Conservation (phyloP, 2,329 filamentous ascomycete species). For the Pyrenochaeta sp. region DNA sequence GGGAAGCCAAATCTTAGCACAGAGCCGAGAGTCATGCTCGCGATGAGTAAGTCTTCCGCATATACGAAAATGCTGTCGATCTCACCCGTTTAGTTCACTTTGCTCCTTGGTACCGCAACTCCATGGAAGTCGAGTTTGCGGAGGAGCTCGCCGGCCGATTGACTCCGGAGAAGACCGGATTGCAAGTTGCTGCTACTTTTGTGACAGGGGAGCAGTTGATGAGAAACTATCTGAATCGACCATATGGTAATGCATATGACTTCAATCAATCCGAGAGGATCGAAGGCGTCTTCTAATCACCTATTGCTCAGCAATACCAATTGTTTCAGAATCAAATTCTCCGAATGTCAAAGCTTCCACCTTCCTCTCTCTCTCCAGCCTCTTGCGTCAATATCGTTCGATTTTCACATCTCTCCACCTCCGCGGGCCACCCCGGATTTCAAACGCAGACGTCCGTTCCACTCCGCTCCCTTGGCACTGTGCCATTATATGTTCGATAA, state of each 20-base stretch:
- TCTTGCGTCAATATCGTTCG: not conserved
- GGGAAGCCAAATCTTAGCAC: conserved; percentile 58
- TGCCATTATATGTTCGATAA: not conserved
- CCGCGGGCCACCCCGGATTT: not conserved
- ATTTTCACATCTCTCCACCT: not conserved
- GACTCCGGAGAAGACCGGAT: conserved; percentile 47
- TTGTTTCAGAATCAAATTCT: not conserved
- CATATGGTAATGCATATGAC: conserved; percentile 70
- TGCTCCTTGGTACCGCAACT: conserved; percentile 66
- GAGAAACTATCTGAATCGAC: conserved; percentile 62
- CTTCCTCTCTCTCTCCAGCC: not conserved
- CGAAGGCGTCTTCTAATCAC: conserved; percentile 30
- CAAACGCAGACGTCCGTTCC: not conserved
- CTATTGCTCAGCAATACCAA: not conserved
- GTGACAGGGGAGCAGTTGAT: conserved; percentile 53
- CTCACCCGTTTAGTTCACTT: conserved; percentile 54
- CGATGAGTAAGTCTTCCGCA: conserved; percentile 34
- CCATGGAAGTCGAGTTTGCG: conserved; percentile 64
- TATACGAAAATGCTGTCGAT: not conserved
- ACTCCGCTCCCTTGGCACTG: conserved; percentile 9
- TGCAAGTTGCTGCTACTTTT: conserved; percentile 64
- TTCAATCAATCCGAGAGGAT: conserved; percentile 60
- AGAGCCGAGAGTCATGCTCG: conserved; percentile 58
- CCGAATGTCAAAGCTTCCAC: not conserved
- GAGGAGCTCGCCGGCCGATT: conserved; percentile 60